Evolutionary conservation across 345 rosid genomes (phyloP).

Genomic region (Angophora floribunda): DNA sequence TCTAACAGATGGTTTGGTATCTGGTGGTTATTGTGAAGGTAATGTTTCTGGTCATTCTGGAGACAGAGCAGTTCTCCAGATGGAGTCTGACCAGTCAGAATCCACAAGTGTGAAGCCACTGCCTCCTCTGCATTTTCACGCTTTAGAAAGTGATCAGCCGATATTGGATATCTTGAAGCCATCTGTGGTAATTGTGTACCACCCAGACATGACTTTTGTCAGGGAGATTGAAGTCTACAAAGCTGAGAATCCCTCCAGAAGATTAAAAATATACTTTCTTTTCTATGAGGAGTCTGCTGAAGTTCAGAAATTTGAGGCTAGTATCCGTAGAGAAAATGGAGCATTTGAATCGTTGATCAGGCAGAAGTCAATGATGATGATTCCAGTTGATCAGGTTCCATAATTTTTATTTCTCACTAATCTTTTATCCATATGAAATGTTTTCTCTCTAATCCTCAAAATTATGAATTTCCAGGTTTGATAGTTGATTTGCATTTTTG

Average conservation of each 20-base stretch:
- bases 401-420: background rate
- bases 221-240: conserved; percentile 90
- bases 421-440: background rate
- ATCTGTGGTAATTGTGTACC: conserved; percentile 73
- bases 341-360: conserved; percentile 95
- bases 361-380: conserved; percentile 94
- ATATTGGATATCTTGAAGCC: conserved; percentile 77
- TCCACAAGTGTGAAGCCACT: conserved; percentile 23
- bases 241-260: conserved; percentile 76
- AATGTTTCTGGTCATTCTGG: background rate
- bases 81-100: conserved; percentile 5
- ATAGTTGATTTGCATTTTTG: background rate
- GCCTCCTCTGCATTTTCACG: conserved; percentile 73
- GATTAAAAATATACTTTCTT: conserved; percentile 80
- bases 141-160: conserved; percentile 73
- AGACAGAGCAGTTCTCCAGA: conserved; percentile 6
- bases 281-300: conserved; percentile 93
- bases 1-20: conserved; percentile 14
- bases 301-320: conserved; percentile 92
- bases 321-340: conserved; percentile 84
- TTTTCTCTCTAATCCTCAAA: background rate
- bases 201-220: conserved; percentile 83
- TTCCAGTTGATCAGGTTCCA: conserved; percentile 86
- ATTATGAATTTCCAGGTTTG: background rate
- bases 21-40: conserved; percentile 8